Evolutionary conservation across 257 asterid species (phyloP).

Genomic region (Solanum dulcamara): DNA sequence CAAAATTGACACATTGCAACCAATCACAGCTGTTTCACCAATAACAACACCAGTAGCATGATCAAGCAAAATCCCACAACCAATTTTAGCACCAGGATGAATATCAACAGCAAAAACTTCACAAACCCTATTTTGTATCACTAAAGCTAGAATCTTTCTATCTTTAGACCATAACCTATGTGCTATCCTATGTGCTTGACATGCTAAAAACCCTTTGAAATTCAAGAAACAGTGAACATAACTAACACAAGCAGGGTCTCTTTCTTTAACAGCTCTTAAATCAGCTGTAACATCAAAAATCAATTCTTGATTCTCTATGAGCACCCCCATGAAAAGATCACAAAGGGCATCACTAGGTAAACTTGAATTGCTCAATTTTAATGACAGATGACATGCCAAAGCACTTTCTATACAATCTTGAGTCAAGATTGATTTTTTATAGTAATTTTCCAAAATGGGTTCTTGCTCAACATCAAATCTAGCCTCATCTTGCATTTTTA

Average conservation of each 20-base stretch:
- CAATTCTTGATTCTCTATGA: slow-evolving; percentile 42
- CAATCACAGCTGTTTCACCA: slow-evolving; percentile 83
- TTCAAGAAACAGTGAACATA: slow-evolving; percentile 74
- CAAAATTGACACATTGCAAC: slow-evolving; percentile 73
- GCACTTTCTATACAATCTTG: slow-evolving; percentile 57
- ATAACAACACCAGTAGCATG: slow-evolving; percentile 59
- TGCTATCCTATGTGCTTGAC: slow-evolving; percentile 66
- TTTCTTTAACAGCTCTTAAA: slow-evolving; percentile 59
- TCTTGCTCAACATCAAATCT: slow-evolving; percentile 48
- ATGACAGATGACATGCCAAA: slow-evolving; percentile 45
- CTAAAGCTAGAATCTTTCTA: slow-evolving; percentile 43
- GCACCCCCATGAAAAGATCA: slow-evolving; percentile 42
- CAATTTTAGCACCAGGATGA: slow-evolving; percentile 84
- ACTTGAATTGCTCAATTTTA: slow-evolving; percentile 45
- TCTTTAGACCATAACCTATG: slow-evolving; percentile 60
- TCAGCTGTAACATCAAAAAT: slow-evolving; percentile 32
- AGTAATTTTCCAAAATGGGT: slow-evolving; percentile 54
- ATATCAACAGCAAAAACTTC: slow-evolving; percentile 84
- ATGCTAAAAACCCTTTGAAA: slow-evolving; percentile 72
- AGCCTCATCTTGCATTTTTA: slow-evolving; percentile 57
- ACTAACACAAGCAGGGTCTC: slow-evolving; percentile 90
- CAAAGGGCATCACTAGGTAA: slow-evolving; percentile 32
- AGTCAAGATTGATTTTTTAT: slow-evolving; percentile 37
- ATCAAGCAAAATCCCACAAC: slow-evolving; percentile 67
- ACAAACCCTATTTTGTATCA: slow-evolving; percentile 62